Conservation (phyloP, 306 rosid species). For the Fragaria vesca region DNA sequence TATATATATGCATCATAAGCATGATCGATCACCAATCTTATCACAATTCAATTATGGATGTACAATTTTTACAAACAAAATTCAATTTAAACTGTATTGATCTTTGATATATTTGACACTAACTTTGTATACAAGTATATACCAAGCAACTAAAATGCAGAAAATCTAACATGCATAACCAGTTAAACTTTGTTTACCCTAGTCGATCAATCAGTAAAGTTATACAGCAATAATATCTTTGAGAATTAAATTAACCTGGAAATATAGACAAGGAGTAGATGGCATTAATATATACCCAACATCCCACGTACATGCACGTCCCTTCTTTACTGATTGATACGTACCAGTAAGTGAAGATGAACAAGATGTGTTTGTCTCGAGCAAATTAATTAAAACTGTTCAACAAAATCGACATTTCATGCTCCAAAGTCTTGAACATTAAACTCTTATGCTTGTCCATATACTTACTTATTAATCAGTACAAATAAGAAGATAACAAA, state of each 20-base stretch:
- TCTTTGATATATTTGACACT: not conserved
- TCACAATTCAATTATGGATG: constrained; percentile 13
- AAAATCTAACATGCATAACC: not conserved
- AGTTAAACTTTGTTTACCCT: not conserved
- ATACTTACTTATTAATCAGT: constrained; percentile 31
- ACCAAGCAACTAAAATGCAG: not conserved
- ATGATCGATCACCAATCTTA: not conserved
- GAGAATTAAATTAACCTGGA: constrained; percentile 23
- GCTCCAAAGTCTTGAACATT: constrained; percentile 26
- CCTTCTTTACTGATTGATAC: constrained; percentile 15
- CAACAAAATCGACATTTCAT: constrained; percentile 32
- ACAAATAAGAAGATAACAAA: constrained; percentile 44
- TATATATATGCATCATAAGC: not conserved
- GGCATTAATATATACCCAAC: constrained; percentile 41
- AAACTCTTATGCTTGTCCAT: constrained; percentile 49
- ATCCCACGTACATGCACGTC: constrained; percentile 41
- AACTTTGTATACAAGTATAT: not conserved
- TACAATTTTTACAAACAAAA: not conserved
- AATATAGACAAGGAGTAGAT: constrained; percentile 51
- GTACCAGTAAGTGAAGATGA: constrained; percentile 21
- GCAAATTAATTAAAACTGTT: constrained; percentile 29
- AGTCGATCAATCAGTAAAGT: not conserved
- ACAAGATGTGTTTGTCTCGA: constrained; percentile 61
- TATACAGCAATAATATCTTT: not conserved
- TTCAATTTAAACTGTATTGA: not conserved